These are phyloP conservation scores for Citrus trifoliata DNA, from an alignment of 345 rosid genomes.

Conservation along the genomic window DNA sequence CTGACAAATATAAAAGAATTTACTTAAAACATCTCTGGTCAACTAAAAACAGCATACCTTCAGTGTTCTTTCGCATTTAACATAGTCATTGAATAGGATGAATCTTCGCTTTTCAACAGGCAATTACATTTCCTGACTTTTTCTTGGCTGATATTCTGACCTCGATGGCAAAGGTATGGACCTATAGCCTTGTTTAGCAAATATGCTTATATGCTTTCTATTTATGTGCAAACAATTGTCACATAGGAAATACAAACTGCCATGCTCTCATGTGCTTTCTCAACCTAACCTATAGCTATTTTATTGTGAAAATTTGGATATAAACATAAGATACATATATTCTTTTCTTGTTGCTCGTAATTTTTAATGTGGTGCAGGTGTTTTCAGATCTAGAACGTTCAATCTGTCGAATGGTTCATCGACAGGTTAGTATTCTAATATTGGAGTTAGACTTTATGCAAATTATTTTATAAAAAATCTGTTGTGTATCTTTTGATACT, in stretches of 20 bases:
- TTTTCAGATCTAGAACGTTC: conserved; percentile 97
- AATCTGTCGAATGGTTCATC: conserved; percentile 90
- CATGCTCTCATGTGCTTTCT: neutral
- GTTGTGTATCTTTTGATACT: neutral
- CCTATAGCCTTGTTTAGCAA: conserved; percentile 1
- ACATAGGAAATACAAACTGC: neutral
- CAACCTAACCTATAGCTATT: neutral
- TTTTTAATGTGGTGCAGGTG: conserved; percentile 57
- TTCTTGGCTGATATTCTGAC: conserved; percentile 95
- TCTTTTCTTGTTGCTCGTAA: conserved; percentile 10
- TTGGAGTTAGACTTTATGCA: neutral
- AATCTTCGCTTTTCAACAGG: conserved; percentile 44
- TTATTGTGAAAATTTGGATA: neutral
- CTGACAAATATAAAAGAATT: neutral
- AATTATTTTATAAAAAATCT: neutral
- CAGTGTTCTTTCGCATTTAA: neutral
- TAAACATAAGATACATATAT: neutral
- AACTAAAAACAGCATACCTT: neutral
- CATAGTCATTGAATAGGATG: neutral
- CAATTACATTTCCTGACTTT: conserved; percentile 93
- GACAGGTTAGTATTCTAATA: conserved; percentile 57
- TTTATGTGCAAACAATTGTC: neutral
- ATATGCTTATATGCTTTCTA: neutral
- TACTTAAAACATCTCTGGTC: conserved; percentile 7
- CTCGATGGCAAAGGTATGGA: conserved; percentile 92